These are phyloP conservation scores for Knoxia roxburghii DNA, from an alignment of 257 asterid genomes.

Conservation along the genomic window DNA sequence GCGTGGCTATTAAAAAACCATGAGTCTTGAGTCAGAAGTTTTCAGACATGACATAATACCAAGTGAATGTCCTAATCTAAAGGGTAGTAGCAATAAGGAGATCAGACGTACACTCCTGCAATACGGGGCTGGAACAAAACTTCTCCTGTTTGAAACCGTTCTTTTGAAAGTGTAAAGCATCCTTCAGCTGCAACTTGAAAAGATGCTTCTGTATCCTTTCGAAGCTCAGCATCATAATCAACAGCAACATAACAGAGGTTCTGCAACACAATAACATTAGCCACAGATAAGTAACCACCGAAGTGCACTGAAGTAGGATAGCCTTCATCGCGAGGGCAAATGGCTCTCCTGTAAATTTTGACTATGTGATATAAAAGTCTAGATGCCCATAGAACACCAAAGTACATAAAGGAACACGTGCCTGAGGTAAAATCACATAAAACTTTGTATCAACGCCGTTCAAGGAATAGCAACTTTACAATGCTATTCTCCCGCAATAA, in stretches of 20 bases:
- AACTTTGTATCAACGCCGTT: background rate
- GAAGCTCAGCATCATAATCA: constrained; percentile 85
- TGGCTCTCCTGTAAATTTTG: background rate
- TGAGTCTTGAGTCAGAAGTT: background rate
- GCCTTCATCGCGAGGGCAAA: background rate
- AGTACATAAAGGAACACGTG: background rate
- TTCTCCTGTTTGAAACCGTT: constrained; percentile 96
- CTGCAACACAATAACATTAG: constrained; percentile 39
- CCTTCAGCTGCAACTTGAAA: constrained; percentile 55
- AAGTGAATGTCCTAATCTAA: background rate
- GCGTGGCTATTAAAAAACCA: background rate
- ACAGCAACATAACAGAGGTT: constrained; percentile 87
- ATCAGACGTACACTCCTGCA: constrained; percentile 73
- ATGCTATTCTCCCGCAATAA: too few relatives aligned
- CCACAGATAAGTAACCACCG: background rate
- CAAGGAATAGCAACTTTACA: too few relatives aligned
- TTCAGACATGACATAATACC: constrained; percentile 2
- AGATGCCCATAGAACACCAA: background rate
- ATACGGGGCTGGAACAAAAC: constrained; percentile 81
- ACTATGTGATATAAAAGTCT: background rate
- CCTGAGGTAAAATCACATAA: background rate
- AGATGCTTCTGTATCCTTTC: constrained; percentile 64
- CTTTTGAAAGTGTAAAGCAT: constrained; percentile 68
- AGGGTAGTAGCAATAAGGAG: constrained; percentile 24
- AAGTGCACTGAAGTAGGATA: background rate